Evolutionary conservation across 495 filamentous ascomycete species (phyloP), one percentile per base, ranked within the genome.

Genomic region (Xylaria cubensis): DNA sequence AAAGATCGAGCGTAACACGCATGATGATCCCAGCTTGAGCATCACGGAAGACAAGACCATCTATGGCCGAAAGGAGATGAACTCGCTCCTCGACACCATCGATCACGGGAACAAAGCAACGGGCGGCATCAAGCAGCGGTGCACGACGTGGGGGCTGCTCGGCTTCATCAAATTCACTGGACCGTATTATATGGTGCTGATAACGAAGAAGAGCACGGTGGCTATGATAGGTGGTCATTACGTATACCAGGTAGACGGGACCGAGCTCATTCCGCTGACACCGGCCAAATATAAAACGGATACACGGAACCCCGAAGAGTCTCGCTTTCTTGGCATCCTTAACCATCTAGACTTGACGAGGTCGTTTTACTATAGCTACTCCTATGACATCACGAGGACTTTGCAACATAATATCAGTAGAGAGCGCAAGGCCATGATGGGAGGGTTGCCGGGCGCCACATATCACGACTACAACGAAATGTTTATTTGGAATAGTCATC

Each of bases 361-460:
- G 42, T 97, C 92, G 0, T 98, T 99, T 79, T 99, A 99, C 83
- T 99, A 98, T 83, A 98, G 97, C 80, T 97, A 98, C 80, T 96
- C 94, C 3, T 99, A 99, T 81, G 93, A 98, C 76, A 93, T 98
- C 77, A 99, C 96, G 29, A 90, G 90, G 63, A 97, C 94, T 0
- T 86, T 99, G 68, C 96, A 99, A 79, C 89, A 95, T 76, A 99
- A 98, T 79, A 94, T 98, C 74, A 91, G 90, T 65, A 88, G 90
- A 51, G 94, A 97, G 81, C 87, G 96, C 61, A 85, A 89, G 46
- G 87, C 88, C 21, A 79, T 97, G 61, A 78, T 86, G 36, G 84
- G 90, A 73, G 94, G 91, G n/a, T 79, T 84, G 17, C 82, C 87
- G 1, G 86, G 86, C 61, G 82, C 86, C 4, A 83, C 85, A 36